A percentile compares a stretch with the other conserved stretches of the same genome.
Conservation (phyloP, 768 basidiomycete genomes). For the Dictyophora rubrovolvata region DNA sequence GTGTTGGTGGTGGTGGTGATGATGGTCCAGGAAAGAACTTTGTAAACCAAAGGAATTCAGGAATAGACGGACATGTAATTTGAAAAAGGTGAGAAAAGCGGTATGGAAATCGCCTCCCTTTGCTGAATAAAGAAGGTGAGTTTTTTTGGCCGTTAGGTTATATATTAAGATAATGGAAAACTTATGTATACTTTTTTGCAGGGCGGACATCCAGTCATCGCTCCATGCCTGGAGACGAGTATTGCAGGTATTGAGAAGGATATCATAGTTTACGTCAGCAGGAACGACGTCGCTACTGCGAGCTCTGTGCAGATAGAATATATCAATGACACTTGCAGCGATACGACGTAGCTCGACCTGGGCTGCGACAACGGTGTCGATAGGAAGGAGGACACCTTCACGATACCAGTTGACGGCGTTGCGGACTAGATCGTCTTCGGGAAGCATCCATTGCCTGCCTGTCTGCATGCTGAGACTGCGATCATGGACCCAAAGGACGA, state of each 20-base stretch:
- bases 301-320: conserved; percentile 48
- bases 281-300: conserved; percentile 28
- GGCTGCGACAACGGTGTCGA: conserved; percentile 72
- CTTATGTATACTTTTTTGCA: conserved; percentile 47
- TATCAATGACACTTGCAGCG: conserved; percentile 75
- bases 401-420: conserved; percentile 65
- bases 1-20: conserved; percentile 4
- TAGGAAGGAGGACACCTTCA: conserved; percentile 47
- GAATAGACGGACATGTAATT: conserved; percentile 69
- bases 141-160: conserved; percentile 8
- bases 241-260: conserved; percentile 63
- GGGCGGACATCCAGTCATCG: conserved; percentile 60
- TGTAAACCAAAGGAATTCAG: conserved; percentile 79
- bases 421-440: conserved; percentile 72
- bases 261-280: conserved; percentile 63
- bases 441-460: conserved; percentile 81
- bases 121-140: conserved; percentile 38
- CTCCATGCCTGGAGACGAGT: conserved; percentile 63
- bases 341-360: conserved; percentile 71
- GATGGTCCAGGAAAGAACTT: conserved; percentile 24
- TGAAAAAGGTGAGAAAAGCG: conserved; percentile 65
- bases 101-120: conserved; percentile 68
- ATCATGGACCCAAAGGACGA: conserved; percentile 80
- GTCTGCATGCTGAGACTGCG: conserved; percentile 81
- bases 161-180: not conserved